Evolutionary conservation across 176 grass and related monocot species (phyloP).

Genomic region (Ensete ventricosum): DNA sequence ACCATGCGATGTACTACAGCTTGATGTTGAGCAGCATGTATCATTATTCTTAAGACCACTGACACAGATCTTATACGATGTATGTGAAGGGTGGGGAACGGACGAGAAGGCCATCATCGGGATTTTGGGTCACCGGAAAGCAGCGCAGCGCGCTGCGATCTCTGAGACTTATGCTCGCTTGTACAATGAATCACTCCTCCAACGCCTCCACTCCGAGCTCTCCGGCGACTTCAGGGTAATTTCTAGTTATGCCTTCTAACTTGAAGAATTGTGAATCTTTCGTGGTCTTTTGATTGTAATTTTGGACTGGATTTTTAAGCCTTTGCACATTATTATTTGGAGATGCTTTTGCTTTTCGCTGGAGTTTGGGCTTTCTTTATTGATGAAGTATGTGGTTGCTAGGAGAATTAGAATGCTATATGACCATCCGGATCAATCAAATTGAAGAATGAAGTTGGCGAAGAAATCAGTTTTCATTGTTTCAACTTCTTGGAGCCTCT

Average conservation of each 20-base stretch:
- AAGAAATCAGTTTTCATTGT: too few relatives aligned
- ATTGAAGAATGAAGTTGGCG: too few relatives aligned
- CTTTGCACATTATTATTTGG: too few relatives aligned
- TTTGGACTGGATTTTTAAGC: background rate
- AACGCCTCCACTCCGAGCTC: conserved; percentile 56
- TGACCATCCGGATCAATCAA: too few relatives aligned
- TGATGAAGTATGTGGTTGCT: too few relatives aligned
- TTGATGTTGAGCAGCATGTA: background rate
- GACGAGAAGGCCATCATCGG: conserved; percentile 72
- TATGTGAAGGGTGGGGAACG: conserved; percentile 49
- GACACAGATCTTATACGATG: background rate
- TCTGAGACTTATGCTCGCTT: conserved; percentile 45
- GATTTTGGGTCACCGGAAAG: conserved; percentile 60
- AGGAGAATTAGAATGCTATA: too few relatives aligned
- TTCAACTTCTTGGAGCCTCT: too few relatives aligned
- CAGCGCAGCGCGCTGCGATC: conserved; percentile 54
- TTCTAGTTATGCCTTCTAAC: background rate
- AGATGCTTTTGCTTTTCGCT: too few relatives aligned
- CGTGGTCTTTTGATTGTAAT: background rate
- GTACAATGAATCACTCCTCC: conserved; percentile 47
- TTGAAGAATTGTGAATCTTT: background rate
- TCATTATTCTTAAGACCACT: background rate
- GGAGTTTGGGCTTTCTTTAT: too few relatives aligned
- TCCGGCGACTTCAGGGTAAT: conserved; percentile 50
- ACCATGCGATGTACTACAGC: background rate